Evolutionary conservation across 2,329 filamentous ascomycete genomes (phyloP).

Genomic region (Phialophora tarda): DNA sequence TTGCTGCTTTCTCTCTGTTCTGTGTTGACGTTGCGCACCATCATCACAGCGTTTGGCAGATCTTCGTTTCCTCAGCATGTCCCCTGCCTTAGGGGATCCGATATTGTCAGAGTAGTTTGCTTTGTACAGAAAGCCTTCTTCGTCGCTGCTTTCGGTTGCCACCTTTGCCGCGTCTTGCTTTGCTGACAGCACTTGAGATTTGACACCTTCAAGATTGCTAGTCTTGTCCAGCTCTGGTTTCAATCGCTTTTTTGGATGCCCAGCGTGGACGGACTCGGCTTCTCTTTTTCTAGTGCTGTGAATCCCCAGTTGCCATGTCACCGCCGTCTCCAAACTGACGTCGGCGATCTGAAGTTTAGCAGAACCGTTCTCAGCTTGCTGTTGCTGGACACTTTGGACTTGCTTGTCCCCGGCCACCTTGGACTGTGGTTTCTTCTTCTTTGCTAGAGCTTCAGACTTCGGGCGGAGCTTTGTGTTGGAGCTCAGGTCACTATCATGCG

Average conservation of each 20-base stretch:
- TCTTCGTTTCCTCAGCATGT: constrained; percentile 3
- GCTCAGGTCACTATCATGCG: not conserved
- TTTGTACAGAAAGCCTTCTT: constrained; percentile 21
- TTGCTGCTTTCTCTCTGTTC: constrained; percentile 2
- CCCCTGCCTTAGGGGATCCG: not conserved
- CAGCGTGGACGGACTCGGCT: not conserved
- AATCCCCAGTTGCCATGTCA: not conserved
- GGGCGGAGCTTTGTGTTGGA: not conserved
- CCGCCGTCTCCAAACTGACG: not conserved
- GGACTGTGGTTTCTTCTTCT: not conserved
- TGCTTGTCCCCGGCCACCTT: not conserved
- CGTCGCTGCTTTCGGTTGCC: constrained; percentile 25
- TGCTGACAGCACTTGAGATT: constrained; percentile 20
- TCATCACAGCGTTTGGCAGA: not conserved
- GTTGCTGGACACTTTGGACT: not conserved
- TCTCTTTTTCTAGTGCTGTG: not conserved
- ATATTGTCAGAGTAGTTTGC: not conserved
- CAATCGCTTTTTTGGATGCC: not conserved
- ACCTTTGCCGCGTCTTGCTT: constrained; percentile 1
- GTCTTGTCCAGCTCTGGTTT: not conserved
- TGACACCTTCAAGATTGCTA: not conserved
- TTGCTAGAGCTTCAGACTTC: not conserved
- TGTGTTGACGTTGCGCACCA: not conserved
- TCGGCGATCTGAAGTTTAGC: not conserved
- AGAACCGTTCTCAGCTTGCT: not conserved